phyloP scores from a whole-genome alignment of 768 basidiomycete genomes.

The Coprinopsis marcescibilis region DNA sequence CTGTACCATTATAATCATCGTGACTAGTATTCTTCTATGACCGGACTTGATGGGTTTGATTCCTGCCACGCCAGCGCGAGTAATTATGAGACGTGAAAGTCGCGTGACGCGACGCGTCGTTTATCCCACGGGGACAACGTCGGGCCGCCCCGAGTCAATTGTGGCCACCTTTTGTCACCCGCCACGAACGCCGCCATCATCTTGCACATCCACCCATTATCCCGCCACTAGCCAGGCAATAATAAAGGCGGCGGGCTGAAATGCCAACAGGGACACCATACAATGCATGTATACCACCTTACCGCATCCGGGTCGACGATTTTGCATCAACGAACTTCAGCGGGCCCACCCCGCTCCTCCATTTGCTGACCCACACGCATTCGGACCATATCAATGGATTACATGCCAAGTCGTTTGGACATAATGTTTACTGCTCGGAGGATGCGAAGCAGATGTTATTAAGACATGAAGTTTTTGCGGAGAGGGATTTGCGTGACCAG shows the following conservation, averaged over 20 bases:
- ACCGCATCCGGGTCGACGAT: constrained; percentile 81
- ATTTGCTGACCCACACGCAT: constrained; percentile 88
- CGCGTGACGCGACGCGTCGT: no score
- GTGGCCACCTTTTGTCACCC: no score
- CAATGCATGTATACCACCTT: constrained; percentile 71
- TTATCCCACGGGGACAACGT: no score
- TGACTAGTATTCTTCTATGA: no score
- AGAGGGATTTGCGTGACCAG: constrained; percentile 52
- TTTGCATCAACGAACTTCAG: constrained; percentile 46
- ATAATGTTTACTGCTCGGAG: constrained; percentile 67
- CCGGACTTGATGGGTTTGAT: no score
- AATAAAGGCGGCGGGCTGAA: background rate
- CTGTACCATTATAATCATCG: no score
- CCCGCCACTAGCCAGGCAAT: no score
- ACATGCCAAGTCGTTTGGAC: constrained; percentile 66
- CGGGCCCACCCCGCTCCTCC: constrained; percentile 42
- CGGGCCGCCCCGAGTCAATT: no score
- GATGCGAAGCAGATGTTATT: constrained; percentile 87
- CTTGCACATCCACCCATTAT: no score
- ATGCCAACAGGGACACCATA: constrained; percentile 81
- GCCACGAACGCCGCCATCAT: no score
- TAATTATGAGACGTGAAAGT: no score
- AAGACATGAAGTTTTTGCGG: constrained; percentile 63
- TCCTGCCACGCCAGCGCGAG: no score
- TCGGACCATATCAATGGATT: constrained; percentile 83